Evolutionary conservation across 1,139 yeast genomes (phyloP).

Genomic region (Scheffersomyces stambukii): DNA sequence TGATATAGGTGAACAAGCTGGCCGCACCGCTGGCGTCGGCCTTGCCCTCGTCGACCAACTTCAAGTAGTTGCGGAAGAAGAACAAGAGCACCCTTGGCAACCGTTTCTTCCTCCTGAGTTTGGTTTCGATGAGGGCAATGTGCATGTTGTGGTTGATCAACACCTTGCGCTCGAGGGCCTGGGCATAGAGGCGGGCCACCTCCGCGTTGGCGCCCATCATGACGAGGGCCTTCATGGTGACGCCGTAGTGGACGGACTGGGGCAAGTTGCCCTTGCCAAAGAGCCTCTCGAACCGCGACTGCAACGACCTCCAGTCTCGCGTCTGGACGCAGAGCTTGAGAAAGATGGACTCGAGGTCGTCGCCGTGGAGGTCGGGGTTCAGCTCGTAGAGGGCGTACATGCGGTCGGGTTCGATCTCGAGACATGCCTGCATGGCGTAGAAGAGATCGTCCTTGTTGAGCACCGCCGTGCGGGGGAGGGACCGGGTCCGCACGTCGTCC

Average conservation of each 20-base stretch:
- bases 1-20: conserved; percentile 34
- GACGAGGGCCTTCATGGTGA: conserved; percentile 63
- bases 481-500: no score
- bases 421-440: conserved; percentile 26
- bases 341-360: conserved; percentile 41
- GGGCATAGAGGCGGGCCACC: conserved; percentile 50
- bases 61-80: conserved; percentile 16
- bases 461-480: no score
- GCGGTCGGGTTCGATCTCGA: conserved; percentile 17
- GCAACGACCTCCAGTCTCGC: conserved; percentile 58
- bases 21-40: conserved; percentile 4
- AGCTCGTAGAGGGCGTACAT: conserved; percentile 21
- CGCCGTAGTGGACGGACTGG: conserved; percentile 53
- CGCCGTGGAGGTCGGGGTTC: conserved; percentile 24
- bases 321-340: conserved; percentile 47
- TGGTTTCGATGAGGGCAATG: conserved; percentile 45
- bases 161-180: conserved; percentile 42
- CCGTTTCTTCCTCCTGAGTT: conserved; percentile 45
- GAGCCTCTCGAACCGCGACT: conserved; percentile 58
- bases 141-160: conserved; percentile 46
- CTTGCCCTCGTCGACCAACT: conserved; percentile 1
- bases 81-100: conserved; percentile 11
- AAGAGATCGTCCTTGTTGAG: conserved; percentile 23
- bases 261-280: conserved; percentile 57
- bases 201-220: conserved; percentile 51